Evolutionary conservation across 805 yeast species (phyloP), one percentile per base, ranked within the genome.

Genomic region (Nematodospora valgi): DNA sequence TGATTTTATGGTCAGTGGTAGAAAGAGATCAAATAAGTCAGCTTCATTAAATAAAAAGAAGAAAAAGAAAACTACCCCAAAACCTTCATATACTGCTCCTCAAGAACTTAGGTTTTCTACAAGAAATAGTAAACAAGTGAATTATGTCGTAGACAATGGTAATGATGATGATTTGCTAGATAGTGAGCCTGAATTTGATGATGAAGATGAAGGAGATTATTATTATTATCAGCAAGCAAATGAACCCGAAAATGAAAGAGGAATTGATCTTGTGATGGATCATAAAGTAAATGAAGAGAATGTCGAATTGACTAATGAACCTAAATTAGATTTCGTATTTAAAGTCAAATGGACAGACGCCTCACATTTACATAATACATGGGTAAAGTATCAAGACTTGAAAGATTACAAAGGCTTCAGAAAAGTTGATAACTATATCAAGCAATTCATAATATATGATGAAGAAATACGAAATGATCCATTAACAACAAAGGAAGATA

Each of bases 361-460:
- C 43, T 85, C 97, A 10, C 98, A 93, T 63, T 68, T 93, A 43
- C 99, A 93, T 62, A 93, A 91, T 58, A 82, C 96, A 0, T 93
- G 97, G 97, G 96, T 89, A 55, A 56, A 75, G 2, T 88, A 82
- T 60, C 62, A 59, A 9, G 57, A 62, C 3, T 52, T 81, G 33
- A 73, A 72, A 30, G 56, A 60, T 13, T 58, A 69, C 42, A 81
- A 81, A 54, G 98, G 99, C 27, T 68, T 76, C 47, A 86, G 95
- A 56, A 81, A 82, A 46, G 74, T 93, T 14, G 98, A 91, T 41
- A 93, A 93, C 60, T 93, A 88, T 59, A 82, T 89, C 54, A 84
- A 82, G 51, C 87, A 82, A 49, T 78, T 63, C 51, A 78, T 93
- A 37, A 63, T 85, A 5, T 62, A 74, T 39, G 96, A 89, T 52